Evolutionary conservation across 768 basidiomycete species (phyloP).

Genomic region (Glaciozyma martinii): DNA sequence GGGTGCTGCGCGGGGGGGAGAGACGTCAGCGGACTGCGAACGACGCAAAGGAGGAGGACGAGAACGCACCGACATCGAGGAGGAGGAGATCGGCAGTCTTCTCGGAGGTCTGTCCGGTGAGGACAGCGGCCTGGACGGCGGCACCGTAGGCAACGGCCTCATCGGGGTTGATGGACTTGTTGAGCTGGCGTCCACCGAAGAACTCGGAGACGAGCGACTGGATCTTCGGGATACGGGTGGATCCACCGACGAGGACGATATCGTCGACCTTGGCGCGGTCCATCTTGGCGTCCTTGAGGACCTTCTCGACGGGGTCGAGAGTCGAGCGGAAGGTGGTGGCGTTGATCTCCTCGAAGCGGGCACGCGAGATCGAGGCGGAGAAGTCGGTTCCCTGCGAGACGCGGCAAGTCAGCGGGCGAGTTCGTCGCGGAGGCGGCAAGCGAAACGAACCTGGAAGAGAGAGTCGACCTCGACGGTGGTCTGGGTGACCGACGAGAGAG

Average conservation of each 20-base stretch:
- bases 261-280: constrained; percentile 69
- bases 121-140: constrained; percentile 97
- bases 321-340: constrained; percentile 91
- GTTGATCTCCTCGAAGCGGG: constrained; percentile 99
- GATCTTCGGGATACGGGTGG: constrained; percentile 99
- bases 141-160: constrained; percentile 99
- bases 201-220: constrained; percentile 96
- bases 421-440: not conserved
- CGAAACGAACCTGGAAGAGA: constrained; percentile 65
- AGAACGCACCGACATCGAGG: constrained; percentile 61
- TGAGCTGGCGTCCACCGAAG: constrained; percentile 94
- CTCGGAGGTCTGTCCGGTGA: constrained; percentile 96
- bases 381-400: constrained; percentile 78
- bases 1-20: constrained; percentile 49
- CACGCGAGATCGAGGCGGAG: constrained; percentile 96
- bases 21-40: not conserved
- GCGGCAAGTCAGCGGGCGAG: not conserved
- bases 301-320: constrained; percentile 95
- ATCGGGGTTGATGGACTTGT: constrained; percentile 99
- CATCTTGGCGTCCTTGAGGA: constrained; percentile 98
- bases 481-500: constrained; percentile 93
- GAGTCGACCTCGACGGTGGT: constrained; percentile 99
- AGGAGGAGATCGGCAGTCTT: constrained; percentile 97
- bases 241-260: constrained; percentile 98
- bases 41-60: not conserved